Conservation (phyloP, 176 grass and related monocot species). For the Paspalum notatum region DNA sequence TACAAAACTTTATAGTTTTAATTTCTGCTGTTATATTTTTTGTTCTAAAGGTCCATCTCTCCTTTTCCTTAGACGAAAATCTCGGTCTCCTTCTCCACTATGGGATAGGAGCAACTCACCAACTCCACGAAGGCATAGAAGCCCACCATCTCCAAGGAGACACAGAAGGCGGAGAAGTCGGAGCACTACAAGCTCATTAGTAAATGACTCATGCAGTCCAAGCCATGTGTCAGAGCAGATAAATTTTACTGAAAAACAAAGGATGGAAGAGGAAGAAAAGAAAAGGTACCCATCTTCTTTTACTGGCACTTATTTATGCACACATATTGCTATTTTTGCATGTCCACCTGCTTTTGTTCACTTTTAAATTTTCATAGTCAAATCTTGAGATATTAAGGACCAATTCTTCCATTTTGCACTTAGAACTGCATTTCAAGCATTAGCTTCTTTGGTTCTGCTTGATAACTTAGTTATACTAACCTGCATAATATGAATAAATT, state of each 20-base stretch:
- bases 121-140: constrained; percentile 37
- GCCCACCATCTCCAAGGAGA: constrained; percentile 40
- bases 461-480: neutral
- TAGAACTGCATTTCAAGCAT: neutral
- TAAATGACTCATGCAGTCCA: constrained; percentile 40
- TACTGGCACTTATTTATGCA: neutral
- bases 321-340: neutral
- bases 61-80: constrained; percentile 40
- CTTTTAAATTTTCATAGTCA: neutral
- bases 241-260: constrained; percentile 36
- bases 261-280: constrained; percentile 45
- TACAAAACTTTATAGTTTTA: neutral
- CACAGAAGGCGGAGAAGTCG: constrained; percentile 46
- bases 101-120: constrained; percentile 47
- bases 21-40: neutral
- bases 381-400: neutral
- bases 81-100: constrained; percentile 43
- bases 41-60: constrained; percentile 2
- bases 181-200: constrained; percentile 46
- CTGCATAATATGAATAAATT: neutral
- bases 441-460: neutral
- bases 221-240: constrained; percentile 39
- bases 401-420: neutral
- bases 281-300: constrained; percentile 37
- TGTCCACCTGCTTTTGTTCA: neutral